Evolutionary conservation across 495 filamentous ascomycete species (phyloP), one percentile per base, ranked within the genome.

Genomic region (Ascodesmis nigricans): DNA sequence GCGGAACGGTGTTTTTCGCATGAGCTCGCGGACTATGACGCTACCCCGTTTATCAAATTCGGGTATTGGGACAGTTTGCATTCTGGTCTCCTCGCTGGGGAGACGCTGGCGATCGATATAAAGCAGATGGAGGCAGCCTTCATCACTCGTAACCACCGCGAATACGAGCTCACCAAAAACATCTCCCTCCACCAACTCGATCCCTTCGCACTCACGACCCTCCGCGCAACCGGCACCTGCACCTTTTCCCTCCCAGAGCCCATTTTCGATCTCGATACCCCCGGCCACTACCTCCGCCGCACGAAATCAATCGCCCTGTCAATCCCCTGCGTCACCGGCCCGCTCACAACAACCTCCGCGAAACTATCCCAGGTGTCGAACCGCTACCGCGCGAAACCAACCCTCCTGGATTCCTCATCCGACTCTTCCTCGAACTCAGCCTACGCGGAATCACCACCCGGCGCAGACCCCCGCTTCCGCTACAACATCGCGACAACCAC

Each of bases 231-330:
- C 15, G 34, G 40, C 11, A 29, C 13, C 4, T 41, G 38, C 14
- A 14, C 30, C 14, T 53, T 53, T 30, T 27, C 14, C n/a, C n/a
- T 56, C 3, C 48, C 54, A 0, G 53, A 55, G 40, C 27, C 43
- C 5, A 15, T 55, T 3, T 56, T 56, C 29, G 56, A 58, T 31
- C 25, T 54, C 15, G 56, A 58, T 40, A 55, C 46, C 31, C 56
- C 56, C 1, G 56, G 56, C 1, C 56, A 58, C 35, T 56, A 50
- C 36, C 36, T 33, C 10, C 56, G 56, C 10, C 37, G 54, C 4
- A 53, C 54, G 38, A 45, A 45, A 22, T 37, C 46, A 8, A 46
- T 53, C 13, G 30, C 32, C 1, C 14, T 58, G 1, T 31, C 43
- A 4, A 41, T 58, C 14, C 51, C 51, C 3, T 51, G 44, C 39